Evolutionary conservation across 1,284 basidiomycete species (phyloP).

Genomic region (Ustilago tritici): DNA sequence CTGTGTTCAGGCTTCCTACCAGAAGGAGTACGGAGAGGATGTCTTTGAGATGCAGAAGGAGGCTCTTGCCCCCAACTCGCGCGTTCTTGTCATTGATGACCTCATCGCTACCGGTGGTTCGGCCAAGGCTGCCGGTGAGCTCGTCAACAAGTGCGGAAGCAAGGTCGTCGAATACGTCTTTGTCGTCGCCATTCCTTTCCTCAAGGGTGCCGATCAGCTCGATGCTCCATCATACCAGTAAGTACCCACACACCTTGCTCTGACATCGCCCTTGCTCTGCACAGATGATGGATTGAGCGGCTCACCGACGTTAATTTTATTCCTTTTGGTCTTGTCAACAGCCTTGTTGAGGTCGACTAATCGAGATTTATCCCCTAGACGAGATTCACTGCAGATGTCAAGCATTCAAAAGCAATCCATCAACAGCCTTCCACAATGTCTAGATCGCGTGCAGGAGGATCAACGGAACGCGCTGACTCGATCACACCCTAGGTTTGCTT

Average conservation of each 20-base stretch:
- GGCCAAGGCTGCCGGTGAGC: constrained; percentile 90
- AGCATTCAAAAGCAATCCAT: too few species aligned
- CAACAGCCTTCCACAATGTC: too few species aligned
- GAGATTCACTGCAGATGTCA: too few species aligned
- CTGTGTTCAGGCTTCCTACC: constrained; percentile 81
- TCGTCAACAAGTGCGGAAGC: constrained; percentile 84
- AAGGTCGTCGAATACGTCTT: constrained; percentile 93
- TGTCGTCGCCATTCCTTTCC: constrained; percentile 87
- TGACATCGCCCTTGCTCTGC: neutral
- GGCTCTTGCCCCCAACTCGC: constrained; percentile 83
- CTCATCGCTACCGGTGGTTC: constrained; percentile 97
- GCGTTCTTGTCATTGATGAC: constrained; percentile 91
- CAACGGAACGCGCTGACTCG: neutral
- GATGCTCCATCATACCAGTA: constrained; percentile 79
- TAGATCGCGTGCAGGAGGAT: too few species aligned
- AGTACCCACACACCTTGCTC: constrained; percentile 15
- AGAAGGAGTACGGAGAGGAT: constrained; percentile 98
- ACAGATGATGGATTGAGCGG: neutral
- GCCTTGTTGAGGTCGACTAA: constrained; percentile 56
- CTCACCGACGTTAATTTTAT: neutral
- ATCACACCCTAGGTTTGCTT: neutral
- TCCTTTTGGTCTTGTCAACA: constrained; percentile 5
- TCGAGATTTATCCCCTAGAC: neutral
- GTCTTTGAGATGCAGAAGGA: constrained; percentile 93
- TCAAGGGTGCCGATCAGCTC: constrained; percentile 82